Base-by-base conservation (phyloP, 2,329 filamentous ascomycete genomes). In the Colletotrichum coccodes region DNA sequence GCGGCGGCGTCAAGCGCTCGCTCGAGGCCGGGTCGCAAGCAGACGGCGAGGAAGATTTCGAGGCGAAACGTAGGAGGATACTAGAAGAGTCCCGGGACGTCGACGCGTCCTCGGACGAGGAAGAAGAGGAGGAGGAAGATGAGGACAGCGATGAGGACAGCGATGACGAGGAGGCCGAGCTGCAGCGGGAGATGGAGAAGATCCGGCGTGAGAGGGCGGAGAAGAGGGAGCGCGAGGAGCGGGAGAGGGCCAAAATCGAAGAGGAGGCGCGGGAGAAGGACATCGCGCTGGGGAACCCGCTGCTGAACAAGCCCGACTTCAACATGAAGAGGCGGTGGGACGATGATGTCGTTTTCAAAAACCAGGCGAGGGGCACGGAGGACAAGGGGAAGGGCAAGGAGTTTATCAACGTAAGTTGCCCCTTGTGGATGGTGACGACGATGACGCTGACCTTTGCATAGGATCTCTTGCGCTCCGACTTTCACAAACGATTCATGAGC, bases 311-410 rank as follows among this genome's bases (percentile, higher is more conserved):
- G 78, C 82, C 88, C 23, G 94, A 97, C 74, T 98, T 97, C 79
- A 94, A 91, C 67, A 91, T 98, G 76, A 98, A 97, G 86, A 86
- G 94, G 73, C 85, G 95, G 74, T 99, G 96, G 96, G 96, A 99
- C 75, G 96, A 99, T 75, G 96, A 99, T 78, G 96, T 99, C 14
- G 95, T 99, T 3, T 99, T 99, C 84, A 98, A 97, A 85, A 99
- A 99, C 80, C 96, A 99, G 83, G 96, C 95, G 38, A 89, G 96
- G 68, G 96, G 95, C 9, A 97, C 95, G 0, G 95, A 98, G 77
- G 94, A 98, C 71, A 95, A 92, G 84, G 90, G 92, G 71, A 89
- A 94, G 84, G 89, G 88, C 81, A 97, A 95, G 84, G 95, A 97
- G 81, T 99, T 99, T 82, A 95, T 99, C 80, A 99, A 99, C 78